Percentiles rank a stretch among this genome's conserved stretches.
Conservation (phyloP, 1,284 basidiomycete species). For the Afroboletus lepidellus region DNA sequence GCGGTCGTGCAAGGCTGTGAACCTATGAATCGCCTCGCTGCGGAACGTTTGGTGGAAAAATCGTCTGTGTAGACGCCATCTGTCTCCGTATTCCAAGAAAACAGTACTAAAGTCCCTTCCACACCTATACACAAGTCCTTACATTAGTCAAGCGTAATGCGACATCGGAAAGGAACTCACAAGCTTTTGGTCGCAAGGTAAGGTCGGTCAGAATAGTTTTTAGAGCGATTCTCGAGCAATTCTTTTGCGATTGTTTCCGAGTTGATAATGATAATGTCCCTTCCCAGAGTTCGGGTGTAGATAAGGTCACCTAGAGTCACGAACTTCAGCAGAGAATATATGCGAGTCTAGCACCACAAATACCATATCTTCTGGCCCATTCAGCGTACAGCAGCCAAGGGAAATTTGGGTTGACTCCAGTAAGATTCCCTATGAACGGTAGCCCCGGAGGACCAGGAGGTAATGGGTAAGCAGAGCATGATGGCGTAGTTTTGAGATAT, state of each 20-base stretch:
- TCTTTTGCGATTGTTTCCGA: slow-evolving; percentile 37
- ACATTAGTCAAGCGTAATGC: slow-evolving; percentile 9
- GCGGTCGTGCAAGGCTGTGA: slow-evolving; percentile 31
- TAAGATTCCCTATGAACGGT: slow-evolving; percentile 15
- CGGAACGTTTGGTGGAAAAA: slow-evolving; percentile 39
- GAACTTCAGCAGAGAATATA: not conserved
- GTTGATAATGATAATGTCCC: slow-evolving; percentile 42
- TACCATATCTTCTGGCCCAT: slow-evolving; percentile 26
- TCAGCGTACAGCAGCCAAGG: slow-evolving; percentile 26
- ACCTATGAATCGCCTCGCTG: slow-evolving; percentile 24
- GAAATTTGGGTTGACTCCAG: slow-evolving; percentile 1
- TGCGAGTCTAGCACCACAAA: not conserved
- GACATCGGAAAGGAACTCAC: not conserved
- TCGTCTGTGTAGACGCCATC: slow-evolving; percentile 42
- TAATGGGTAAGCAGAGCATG: slow-evolving; percentile 10
- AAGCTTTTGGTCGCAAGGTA: slow-evolving; percentile 19
- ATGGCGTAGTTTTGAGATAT: slow-evolving; percentile 4
- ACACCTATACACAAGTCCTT: slow-evolving; percentile 34
- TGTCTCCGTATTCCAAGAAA: slow-evolving; percentile 39
- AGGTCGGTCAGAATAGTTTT: slow-evolving; percentile 33
- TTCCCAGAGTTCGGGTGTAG: slow-evolving; percentile 25
- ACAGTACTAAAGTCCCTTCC: slow-evolving; percentile 38
- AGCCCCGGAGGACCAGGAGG: slow-evolving; percentile 25
- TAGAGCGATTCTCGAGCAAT: slow-evolving; percentile 45
- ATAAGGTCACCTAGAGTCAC: slow-evolving; percentile 32